phyloP scores from a whole-genome alignment of 208 protist genomes.

The Leishmania major region DNA sequence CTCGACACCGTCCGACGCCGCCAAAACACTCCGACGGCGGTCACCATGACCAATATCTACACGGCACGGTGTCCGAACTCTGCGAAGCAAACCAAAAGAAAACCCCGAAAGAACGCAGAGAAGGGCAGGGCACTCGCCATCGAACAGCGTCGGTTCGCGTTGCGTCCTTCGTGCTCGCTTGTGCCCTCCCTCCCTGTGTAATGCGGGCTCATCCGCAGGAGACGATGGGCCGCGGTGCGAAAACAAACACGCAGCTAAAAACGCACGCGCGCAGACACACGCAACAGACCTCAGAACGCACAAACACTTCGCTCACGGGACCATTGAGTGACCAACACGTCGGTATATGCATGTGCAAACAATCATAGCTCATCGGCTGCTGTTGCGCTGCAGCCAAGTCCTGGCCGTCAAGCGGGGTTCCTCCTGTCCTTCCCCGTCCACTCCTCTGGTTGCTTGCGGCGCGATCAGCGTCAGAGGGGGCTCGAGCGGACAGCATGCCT shows the following conservation, averaged over 20 bases:
- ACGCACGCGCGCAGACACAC: too few species aligned
- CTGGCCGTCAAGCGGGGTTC: too few species aligned
- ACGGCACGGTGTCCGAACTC: background rate
- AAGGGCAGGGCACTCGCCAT: too few species aligned
- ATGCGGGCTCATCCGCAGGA: too few species aligned
- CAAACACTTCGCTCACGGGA: background rate
- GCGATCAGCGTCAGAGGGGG: background rate
- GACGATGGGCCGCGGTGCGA: too few species aligned
- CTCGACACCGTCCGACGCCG: too few species aligned
- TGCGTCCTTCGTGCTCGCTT: background rate
- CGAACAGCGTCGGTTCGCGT: too few species aligned
- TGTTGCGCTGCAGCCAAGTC: background rate
- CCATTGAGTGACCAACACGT: background rate
- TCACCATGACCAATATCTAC: background rate
- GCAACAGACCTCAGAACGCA: too few species aligned
- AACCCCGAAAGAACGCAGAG: background rate
- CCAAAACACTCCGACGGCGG: background rate
- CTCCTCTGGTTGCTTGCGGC: background rate
- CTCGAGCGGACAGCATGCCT: background rate
- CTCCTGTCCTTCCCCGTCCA: background rate
- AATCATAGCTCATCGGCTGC: background rate
- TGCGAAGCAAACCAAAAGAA: background rate
- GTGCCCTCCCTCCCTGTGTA: too few species aligned
- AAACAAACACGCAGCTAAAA: too few species aligned
- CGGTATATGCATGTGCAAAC: background rate